A percentile compares a stretch with the other conserved stretches of the same genome.
These are phyloP conservation scores for Bidens hawaiensis DNA, from an alignment of 140 eudicot species.

Conservation along the genomic window DNA sequence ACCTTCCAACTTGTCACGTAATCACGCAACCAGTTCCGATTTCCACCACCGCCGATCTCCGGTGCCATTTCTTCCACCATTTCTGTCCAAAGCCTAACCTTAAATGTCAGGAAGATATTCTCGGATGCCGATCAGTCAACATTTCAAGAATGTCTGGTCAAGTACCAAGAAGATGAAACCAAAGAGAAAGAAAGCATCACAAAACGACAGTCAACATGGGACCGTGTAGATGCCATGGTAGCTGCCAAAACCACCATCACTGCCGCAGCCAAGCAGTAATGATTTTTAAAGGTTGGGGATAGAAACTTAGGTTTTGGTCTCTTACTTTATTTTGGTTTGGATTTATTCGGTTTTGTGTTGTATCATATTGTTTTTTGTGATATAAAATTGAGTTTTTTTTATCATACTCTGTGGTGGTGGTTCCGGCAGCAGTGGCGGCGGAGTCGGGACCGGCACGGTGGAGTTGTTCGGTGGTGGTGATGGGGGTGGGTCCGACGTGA, in stretches of 20 bases:
- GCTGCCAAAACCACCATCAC: slow-evolving; percentile 28
- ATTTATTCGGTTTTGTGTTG: slow-evolving; percentile 11
- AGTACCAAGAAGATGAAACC: slow-evolving; percentile 50
- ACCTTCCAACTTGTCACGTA: too few relatives aligned
- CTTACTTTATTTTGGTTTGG: slow-evolving; percentile 12
- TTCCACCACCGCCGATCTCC: too few relatives aligned
- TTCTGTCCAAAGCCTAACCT: slow-evolving; percentile 65
- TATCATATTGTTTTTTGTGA: slow-evolving; percentile 17
- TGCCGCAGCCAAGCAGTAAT: too few relatives aligned
- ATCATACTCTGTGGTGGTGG: too few relatives aligned
- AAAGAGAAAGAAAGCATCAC: slow-evolving; percentile 42
- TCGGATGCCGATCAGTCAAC: slow-evolving; percentile 63
- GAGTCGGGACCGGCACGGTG: too few relatives aligned
- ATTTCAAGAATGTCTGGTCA: slow-evolving; percentile 55
- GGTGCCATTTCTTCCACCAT: too few relatives aligned
- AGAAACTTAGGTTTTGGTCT: slow-evolving; percentile 7
- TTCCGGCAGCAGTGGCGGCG: too few relatives aligned
- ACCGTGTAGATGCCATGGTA: slow-evolving; percentile 61
- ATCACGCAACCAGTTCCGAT: too few relatives aligned
- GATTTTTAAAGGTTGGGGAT: too few relatives aligned
- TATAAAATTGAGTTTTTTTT: slow-evolving; percentile 23
- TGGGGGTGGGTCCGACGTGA: too few relatives aligned
- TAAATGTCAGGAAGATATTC: slow-evolving; percentile 58
- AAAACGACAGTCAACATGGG: slow-evolving; percentile 56
- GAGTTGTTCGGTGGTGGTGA: too few relatives aligned